Evolutionary conservation across 108 stramenopile species (phyloP).

Genomic region (Nitzschia sp.): DNA sequence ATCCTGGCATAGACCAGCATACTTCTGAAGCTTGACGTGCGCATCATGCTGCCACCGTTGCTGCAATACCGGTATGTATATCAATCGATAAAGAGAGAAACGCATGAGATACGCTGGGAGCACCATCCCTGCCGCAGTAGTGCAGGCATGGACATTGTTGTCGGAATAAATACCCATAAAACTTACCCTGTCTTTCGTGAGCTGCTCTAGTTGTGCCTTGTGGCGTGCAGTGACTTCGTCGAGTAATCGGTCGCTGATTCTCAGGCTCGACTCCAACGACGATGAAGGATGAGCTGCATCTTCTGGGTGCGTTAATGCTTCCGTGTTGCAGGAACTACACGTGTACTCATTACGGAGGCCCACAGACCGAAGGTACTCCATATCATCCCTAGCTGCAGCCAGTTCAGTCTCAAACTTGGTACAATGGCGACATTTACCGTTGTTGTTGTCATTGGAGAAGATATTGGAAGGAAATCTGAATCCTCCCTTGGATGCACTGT

Average conservation of each 20-base stretch:
- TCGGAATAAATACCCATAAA: too few species aligned
- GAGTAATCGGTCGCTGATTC: constrained; percentile 26
- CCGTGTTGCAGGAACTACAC: constrained; percentile 33
- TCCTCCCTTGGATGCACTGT: neutral
- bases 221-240: constrained; percentile 46
- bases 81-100: neutral
- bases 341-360: constrained; percentile 37
- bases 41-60: constrained; percentile 9
- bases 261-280: too few species aligned
- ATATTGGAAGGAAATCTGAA: constrained; percentile 5
- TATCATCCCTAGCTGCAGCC: constrained; percentile 4
- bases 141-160: too few species aligned
- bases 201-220: constrained; percentile 55
- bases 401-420: constrained; percentile 1
- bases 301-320: neutral
- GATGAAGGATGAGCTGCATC: constrained; percentile 1
- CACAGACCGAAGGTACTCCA: constrained; percentile 55
- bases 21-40: constrained; percentile 48
- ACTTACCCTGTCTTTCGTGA: constrained; percentile 55
- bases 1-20: constrained; percentile 62
- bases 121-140: too few species aligned
- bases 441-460: neutral
- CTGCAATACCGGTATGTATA: neutral
- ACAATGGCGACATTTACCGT: constrained; percentile 7
- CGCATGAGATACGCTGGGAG: too few species aligned